Conservation (phyloP, 345 rosid genomes). For the Euphorbia lathyris region DNA sequence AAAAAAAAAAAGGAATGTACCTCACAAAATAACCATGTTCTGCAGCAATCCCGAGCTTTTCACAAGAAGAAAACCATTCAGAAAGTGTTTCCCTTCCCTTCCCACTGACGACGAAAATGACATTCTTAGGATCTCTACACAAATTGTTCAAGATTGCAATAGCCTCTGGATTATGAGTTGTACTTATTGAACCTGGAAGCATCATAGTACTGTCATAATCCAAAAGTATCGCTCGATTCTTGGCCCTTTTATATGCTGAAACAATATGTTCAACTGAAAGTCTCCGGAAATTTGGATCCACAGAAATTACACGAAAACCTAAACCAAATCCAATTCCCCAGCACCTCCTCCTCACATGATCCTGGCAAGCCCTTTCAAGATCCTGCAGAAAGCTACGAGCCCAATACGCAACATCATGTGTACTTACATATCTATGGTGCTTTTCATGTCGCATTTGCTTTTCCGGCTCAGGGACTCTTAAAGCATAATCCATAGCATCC, state of each 20-base stretch:
- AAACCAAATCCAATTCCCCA: constrained; percentile 97
- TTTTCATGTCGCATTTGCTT: constrained; percentile 90
- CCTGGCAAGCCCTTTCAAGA: constrained; percentile 83
- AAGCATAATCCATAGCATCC: constrained; percentile 83
- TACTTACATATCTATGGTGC: constrained; percentile 83
- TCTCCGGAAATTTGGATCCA: constrained; percentile 89
- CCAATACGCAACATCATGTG: constrained; percentile 96
- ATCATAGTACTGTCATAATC: constrained; percentile 88
- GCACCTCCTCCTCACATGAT: constrained; percentile 76
- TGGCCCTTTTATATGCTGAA: constrained; percentile 82
- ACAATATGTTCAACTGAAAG: constrained; percentile 84
- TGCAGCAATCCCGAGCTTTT: constrained; percentile 78
- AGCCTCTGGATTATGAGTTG: constrained; percentile 50
- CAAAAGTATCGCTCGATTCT: constrained; percentile 75
- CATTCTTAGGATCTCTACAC: constrained; percentile 71
- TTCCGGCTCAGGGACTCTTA: constrained; percentile 62
- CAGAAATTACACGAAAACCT: constrained; percentile 79
- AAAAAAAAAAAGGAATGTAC: constrained; percentile 23
- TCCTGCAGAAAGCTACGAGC: constrained; percentile 91
- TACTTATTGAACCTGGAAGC: constrained; percentile 51
- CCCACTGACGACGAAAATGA: constrained; percentile 82
- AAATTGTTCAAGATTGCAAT: constrained; percentile 59
- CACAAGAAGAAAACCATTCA: constrained; percentile 74
- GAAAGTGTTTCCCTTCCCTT: constrained; percentile 64
- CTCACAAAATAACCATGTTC: constrained; percentile 85